Percentiles rank a stretch among this genome's conserved stretches.
Conservation (phyloP, 192 early-diverging fungal species). For the Backusella mclennaniae region DNA sequence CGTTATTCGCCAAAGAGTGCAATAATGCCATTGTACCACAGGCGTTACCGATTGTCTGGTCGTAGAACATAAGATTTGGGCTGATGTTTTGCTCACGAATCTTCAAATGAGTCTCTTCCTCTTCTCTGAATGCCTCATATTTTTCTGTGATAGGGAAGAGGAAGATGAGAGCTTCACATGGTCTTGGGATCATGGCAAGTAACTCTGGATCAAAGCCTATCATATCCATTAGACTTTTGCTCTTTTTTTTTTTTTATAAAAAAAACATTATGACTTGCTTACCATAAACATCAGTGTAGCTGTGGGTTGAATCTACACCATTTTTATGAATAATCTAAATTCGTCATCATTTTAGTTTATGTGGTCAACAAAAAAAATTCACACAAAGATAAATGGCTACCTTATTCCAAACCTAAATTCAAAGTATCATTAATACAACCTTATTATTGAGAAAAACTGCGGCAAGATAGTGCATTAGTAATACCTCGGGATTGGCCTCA, state of each 20-base stretch:
- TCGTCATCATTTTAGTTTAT: background rate
- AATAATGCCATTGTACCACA: constrained; percentile 94
- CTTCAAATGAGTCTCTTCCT: constrained; percentile 45
- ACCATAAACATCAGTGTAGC: constrained; percentile 82
- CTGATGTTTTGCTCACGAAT: constrained; percentile 51
- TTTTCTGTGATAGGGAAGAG: constrained; percentile 77
- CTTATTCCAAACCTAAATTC: constrained; percentile 59
- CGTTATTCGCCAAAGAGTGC: constrained; percentile 83
- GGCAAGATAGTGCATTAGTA: background rate
- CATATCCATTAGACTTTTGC: background rate
- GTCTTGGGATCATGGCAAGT: constrained; percentile 75
- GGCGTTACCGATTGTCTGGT: constrained; percentile 87
- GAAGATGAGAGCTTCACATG: constrained; percentile 77
- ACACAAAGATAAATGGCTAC: constrained; percentile 28
- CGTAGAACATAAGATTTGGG: constrained; percentile 69
- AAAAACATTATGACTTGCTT: constrained; percentile 3
- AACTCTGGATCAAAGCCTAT: constrained; percentile 79
- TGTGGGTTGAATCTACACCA: constrained; percentile 59
- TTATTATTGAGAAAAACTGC: background rate
- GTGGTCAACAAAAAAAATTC: background rate
- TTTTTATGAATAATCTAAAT: constrained; percentile 63
- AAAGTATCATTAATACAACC: background rate
- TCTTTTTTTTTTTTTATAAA: too few species aligned
- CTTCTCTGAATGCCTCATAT: constrained; percentile 49
- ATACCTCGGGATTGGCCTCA: constrained; percentile 85